Conservation (phyloP, 495 filamentous ascomycete genomes). For the Penicillium coffeae region DNA sequence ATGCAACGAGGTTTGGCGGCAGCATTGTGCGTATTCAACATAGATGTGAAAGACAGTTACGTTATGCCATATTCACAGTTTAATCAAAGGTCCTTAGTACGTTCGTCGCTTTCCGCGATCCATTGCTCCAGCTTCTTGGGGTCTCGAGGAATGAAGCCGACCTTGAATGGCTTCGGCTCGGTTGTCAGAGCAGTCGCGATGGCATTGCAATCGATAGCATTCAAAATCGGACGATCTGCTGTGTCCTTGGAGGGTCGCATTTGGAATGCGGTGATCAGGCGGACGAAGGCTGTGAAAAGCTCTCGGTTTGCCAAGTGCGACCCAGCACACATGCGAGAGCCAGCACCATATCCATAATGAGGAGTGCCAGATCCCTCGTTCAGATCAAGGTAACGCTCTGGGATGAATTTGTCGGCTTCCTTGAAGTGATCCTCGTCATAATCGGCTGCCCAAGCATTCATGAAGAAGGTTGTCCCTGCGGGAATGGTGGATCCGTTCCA, state of each 20-base stretch:
- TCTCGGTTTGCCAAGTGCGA: conserved; percentile 65
- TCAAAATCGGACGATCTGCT: conserved; percentile 51
- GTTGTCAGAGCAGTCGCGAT: conserved; percentile 63
- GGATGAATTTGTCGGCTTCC: conserved; percentile 52
- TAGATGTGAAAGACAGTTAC: too few relatives aligned
- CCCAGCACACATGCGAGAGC: conserved; percentile 71
- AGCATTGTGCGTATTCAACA: neutral
- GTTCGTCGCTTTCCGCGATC: conserved; percentile 54
- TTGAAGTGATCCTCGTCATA: conserved; percentile 66
- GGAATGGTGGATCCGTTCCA: conserved; percentile 59
- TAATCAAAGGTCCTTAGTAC: conserved; percentile 50
- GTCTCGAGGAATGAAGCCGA: conserved; percentile 49
- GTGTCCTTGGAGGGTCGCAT: conserved; percentile 39
- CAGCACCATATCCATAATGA: conserved; percentile 68
- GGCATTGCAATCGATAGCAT: conserved; percentile 60
- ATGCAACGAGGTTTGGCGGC: too few relatives aligned
- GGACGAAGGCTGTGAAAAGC: conserved; percentile 62
- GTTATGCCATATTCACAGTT: neutral
- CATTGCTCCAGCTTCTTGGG: conserved; percentile 40
- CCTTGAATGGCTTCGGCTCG: conserved; percentile 68
- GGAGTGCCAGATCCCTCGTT: conserved; percentile 57
- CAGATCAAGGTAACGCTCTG: conserved; percentile 62
- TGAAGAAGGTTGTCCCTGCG: conserved; percentile 62
- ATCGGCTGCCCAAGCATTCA: conserved; percentile 69
- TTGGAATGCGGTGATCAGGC: conserved; percentile 64